Evolutionary conservation across 78 protist species (phyloP).

Genomic region (Dictyostelium citrinum): DNA sequence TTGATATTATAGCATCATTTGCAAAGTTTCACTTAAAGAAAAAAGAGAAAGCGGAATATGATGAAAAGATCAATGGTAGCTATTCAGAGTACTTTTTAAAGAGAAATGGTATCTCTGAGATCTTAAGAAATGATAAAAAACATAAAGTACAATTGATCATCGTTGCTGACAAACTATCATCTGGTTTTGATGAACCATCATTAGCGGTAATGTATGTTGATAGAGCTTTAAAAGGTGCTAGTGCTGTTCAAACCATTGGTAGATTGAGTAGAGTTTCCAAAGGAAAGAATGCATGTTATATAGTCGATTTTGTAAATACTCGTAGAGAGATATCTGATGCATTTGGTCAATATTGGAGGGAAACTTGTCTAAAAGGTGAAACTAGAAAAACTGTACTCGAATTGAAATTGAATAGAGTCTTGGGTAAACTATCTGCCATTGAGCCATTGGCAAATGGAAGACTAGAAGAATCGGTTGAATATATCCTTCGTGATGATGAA

Average conservation of each 20-base stretch:
- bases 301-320: slow-evolving; percentile 64
- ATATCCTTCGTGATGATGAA: slow-evolving; percentile 51
- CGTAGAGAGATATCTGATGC: slow-evolving; percentile 44
- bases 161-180: slow-evolving; percentile 67
- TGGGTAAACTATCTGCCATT: slow-evolving; percentile 10
- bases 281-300: slow-evolving; percentile 31
- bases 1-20: slow-evolving; percentile 69
- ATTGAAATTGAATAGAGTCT: not conserved
- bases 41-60: slow-evolving; percentile 30
- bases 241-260: slow-evolving; percentile 73
- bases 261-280: slow-evolving; percentile 29
- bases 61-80: slow-evolving; percentile 25
- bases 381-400: slow-evolving; percentile 53
- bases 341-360: slow-evolving; percentile 60
- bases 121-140: slow-evolving; percentile 11
- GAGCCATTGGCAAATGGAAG: slow-evolving; percentile 39
- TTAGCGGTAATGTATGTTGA: slow-evolving; percentile 65
- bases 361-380: slow-evolving; percentile 59
- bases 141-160: slow-evolving; percentile 55
- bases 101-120: slow-evolving; percentile 57
- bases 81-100: slow-evolving; percentile 37
- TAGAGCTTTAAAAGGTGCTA: slow-evolving; percentile 25
- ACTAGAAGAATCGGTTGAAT: slow-evolving; percentile 31
- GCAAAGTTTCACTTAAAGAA: slow-evolving; percentile 22
- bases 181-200: slow-evolving; percentile 79